Base-by-base conservation (phyloP, 352 stramenopile genomes). In the Globisporangium carolinianum region DNA sequence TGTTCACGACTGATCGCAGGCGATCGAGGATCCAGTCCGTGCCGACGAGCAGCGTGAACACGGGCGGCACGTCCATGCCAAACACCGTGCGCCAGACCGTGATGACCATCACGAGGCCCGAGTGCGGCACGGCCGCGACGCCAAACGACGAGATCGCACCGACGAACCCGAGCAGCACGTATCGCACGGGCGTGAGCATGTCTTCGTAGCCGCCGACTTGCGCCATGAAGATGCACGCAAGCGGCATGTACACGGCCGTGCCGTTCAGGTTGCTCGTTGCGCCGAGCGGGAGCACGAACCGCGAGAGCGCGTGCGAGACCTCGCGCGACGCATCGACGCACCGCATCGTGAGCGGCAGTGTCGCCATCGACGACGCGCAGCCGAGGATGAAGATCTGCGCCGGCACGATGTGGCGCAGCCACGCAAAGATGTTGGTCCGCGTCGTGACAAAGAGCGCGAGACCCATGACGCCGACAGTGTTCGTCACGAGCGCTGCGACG, bases 1-100 rank as follows among this genome's bases (percentile, higher is more conserved):
- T 81, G 61, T 91, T 91, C 60, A 88, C 75, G 36, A 89, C 60
- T 12, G 80, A 76, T 3, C 75, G 74, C 58, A 87, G 75, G 18
- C 79, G 79, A 60, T 91, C 75, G 45, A 91, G 50, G 52, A 91
- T 71, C 74, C 80, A 90, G 60, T 91, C 79, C 3, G 60, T 73
- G n/a, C 75, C 83, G 48, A 91, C 79, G 12, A 91, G 45, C 52
- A 89, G 69, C 8, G 72, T 73, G 55, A 94, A 91, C 8, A 74
- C 71, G 10, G 76, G 60, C 1, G 79, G 83, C 36, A 91, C 51
- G 10, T 83, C 67, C 8, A 71, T 52, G 9, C 69, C 63, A 43
- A 90, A 89, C n/a, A 89, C 79, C n/a, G 79, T 89, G 32, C 67
- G 64, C 79, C 81, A 91, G 12, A 91, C 73, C 7, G 79, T 94